Evolutionary conservation across 371 early-diverging fungal species (phyloP).

Genomic region (Capillidium heterosporum): DNA sequence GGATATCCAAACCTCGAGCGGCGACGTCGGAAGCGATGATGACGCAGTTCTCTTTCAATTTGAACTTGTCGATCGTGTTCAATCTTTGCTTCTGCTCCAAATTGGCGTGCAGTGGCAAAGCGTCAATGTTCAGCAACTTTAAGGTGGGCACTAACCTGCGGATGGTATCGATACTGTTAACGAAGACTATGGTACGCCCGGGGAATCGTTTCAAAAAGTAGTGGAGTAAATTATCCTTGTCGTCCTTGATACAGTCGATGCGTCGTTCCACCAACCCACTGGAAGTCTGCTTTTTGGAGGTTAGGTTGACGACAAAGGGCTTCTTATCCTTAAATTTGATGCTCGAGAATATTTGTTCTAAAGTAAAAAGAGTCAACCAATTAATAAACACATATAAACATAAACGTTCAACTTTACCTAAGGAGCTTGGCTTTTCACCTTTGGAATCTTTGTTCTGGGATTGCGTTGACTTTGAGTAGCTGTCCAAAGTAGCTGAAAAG

Average conservation of each 20-base stretch:
- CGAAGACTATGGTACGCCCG: constrained; percentile 82
- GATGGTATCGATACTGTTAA: constrained; percentile 82
- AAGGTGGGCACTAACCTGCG: constrained; percentile 72
- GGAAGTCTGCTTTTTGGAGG: constrained; percentile 39
- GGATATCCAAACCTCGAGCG: constrained; percentile 79
- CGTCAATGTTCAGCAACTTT: constrained; percentile 41
- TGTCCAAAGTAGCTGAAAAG: constrained; percentile 85
- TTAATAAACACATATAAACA: neutral
- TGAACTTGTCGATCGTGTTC: constrained; percentile 78
- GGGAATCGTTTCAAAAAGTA: constrained; percentile 71
- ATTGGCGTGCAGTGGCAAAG: constrained; percentile 70
- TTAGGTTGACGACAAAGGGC: constrained; percentile 52
- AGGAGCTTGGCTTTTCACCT: neutral
- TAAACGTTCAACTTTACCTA: too few relatives aligned
- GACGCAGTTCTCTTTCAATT: constrained; percentile 38
- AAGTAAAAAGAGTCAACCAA: constrained; percentile 3
- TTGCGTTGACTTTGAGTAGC: constrained; percentile 24
- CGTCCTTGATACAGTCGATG: constrained; percentile 62
- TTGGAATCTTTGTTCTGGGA: constrained; percentile 14
- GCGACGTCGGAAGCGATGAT: constrained; percentile 85
- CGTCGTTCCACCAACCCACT: constrained; percentile 51
- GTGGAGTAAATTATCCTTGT: constrained; percentile 74
- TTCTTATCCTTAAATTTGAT: constrained; percentile 52
- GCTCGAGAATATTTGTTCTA: constrained; percentile 44
- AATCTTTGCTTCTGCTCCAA: constrained; percentile 90